These are phyloP conservation scores for Onygenales sp. DNA, from an alignment of 2,329 filamentous ascomycete species.

Conservation along the genomic window DNA sequence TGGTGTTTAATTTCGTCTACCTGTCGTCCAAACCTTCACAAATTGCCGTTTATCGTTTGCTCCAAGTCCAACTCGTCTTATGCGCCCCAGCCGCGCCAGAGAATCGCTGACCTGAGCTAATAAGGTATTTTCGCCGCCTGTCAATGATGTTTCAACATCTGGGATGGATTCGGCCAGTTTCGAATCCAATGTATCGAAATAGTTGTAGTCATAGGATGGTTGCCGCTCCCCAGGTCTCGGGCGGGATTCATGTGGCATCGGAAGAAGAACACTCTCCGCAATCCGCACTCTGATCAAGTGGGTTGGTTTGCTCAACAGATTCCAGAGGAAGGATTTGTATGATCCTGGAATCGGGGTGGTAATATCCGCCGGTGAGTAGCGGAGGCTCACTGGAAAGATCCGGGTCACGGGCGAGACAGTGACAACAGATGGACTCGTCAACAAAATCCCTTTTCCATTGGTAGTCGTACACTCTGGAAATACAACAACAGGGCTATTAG, in stretches of 20 bases:
- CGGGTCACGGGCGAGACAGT: slow-evolving; percentile 56
- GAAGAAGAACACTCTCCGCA: slow-evolving; percentile 56
- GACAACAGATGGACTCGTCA: slow-evolving; percentile 68
- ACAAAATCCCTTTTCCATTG: slow-evolving; percentile 82
- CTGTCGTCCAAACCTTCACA: slow-evolving; percentile 53
- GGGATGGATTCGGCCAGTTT: slow-evolving; percentile 15
- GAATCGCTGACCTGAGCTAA: slow-evolving; percentile 76
- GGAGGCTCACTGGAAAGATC: slow-evolving; percentile 83
- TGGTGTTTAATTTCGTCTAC: not conserved
- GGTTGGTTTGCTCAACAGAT: slow-evolving; percentile 70
- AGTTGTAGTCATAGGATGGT: slow-evolving; percentile 35
- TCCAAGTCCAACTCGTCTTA: slow-evolving; percentile 79
- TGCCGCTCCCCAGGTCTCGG: slow-evolving; percentile 4
- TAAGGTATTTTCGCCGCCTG: slow-evolving; percentile 54
- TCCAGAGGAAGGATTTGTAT: slow-evolving; percentile 71
- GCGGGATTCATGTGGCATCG: slow-evolving; percentile 40
- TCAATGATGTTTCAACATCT: slow-evolving; percentile 24
- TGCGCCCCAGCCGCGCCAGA: slow-evolving; percentile 74
- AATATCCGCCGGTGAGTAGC: slow-evolving; percentile 81
- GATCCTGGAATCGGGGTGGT: slow-evolving; percentile 78
- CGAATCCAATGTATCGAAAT: slow-evolving; percentile 36
- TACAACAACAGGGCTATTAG: slow-evolving; percentile 67
- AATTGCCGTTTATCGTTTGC: slow-evolving; percentile 77
- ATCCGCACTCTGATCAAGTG: slow-evolving; percentile 88
- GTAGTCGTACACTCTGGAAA: slow-evolving; percentile 94